Conservation (phyloP, 257 asterid genomes). For the Buddleja alternifolia region DNA sequence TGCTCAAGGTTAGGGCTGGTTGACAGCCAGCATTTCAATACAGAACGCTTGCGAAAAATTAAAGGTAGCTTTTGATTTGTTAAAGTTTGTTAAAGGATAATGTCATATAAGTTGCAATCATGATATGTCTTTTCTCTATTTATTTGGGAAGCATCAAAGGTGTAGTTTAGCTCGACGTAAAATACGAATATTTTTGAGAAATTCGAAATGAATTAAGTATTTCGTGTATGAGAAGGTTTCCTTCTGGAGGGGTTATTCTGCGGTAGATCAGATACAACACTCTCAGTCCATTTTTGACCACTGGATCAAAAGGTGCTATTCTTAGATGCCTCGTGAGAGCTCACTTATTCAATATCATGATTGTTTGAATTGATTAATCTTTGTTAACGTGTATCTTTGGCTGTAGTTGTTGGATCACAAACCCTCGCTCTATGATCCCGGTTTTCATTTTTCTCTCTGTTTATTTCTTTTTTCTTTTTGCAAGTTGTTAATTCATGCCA, state of each 20-base stretch:
- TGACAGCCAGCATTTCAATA: slow-evolving; percentile 35
- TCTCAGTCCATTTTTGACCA: no score
- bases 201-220: slow-evolving; percentile 1
- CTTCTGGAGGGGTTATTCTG: background rate
- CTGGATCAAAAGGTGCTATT: no score
- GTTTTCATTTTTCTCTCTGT: background rate
- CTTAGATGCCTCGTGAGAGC: background rate
- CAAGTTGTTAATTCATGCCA: slow-evolving; percentile 51
- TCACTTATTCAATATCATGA: background rate
- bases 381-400: slow-evolving; percentile 6
- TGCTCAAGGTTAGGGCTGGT: slow-evolving; percentile 44
- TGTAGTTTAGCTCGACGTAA: slow-evolving; percentile 8
- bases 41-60: slow-evolving; percentile 35
- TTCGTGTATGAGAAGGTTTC: slow-evolving; percentile 19
- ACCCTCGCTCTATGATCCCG: slow-evolving; percentile 5
- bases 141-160: background rate
- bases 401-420: background rate
- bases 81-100: background rate
- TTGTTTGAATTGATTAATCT: slow-evolving; percentile 1
- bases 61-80: slow-evolving; percentile 51
- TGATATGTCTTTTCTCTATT: background rate
- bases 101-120: slow-evolving; percentile 15
- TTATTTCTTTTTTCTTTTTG: slow-evolving; percentile 18
- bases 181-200: background rate
- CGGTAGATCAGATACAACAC: no score